Conservation (phyloP, 176 grass and related monocot species). For the Areca catechu region DNA sequence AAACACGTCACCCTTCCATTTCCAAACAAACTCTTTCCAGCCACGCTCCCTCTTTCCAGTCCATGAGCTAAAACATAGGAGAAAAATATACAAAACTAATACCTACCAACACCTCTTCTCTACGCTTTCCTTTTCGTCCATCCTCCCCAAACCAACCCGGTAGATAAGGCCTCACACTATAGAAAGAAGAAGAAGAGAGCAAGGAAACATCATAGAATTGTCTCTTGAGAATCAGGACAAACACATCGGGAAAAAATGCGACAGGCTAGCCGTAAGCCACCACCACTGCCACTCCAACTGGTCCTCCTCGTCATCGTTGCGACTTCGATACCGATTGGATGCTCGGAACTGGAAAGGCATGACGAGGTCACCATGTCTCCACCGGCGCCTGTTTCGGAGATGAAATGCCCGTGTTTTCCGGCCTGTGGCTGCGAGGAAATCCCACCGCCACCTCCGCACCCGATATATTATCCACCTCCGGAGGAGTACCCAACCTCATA, state of each 20-base stretch:
- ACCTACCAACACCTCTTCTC: too few relatives aligned
- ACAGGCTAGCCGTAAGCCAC: background rate
- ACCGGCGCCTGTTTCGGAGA: background rate
- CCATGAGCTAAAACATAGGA: too few relatives aligned
- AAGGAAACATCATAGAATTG: too few relatives aligned
- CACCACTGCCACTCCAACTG: slow-evolving; percentile 8
- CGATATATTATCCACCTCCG: too few relatives aligned
- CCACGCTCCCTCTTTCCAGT: background rate
- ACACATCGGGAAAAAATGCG: too few relatives aligned
- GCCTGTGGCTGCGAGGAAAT: slow-evolving; percentile 18
- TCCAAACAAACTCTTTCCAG: background rate
- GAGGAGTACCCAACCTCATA: too few relatives aligned
- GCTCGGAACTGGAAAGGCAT: background rate
- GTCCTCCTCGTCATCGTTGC: background rate
- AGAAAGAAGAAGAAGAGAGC: too few relatives aligned
- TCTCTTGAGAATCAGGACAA: too few relatives aligned
- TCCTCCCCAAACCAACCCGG: too few relatives aligned
- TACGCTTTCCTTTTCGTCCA: too few relatives aligned
- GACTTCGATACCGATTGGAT: background rate
- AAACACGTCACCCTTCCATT: background rate
- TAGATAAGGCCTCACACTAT: too few relatives aligned
- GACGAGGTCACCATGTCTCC: background rate
- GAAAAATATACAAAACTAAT: too few relatives aligned
- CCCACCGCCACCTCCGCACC: slow-evolving; percentile 24
- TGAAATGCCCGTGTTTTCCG: slow-evolving; percentile 40